Evolutionary conservation across 805 yeast genomes (phyloP), one percentile per base, ranked within the genome.

Genomic region (Nakazawaea pomicola): DNA sequence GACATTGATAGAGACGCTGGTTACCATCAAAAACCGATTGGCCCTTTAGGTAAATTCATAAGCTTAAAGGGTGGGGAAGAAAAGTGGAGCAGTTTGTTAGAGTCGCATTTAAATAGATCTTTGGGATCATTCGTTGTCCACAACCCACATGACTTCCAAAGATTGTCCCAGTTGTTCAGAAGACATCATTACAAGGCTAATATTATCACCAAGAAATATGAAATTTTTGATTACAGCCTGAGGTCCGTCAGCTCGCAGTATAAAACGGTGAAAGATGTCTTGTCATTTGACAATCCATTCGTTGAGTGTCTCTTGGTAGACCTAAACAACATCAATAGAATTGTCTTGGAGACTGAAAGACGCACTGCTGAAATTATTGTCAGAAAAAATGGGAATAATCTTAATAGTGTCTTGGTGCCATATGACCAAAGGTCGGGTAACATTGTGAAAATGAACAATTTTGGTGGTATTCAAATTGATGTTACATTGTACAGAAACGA

Each of bases 31-130:
- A 53, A 53, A 27, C 95, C 95, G 0, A 58, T 82, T 14, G 98
- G 98, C 0, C 99, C 99, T 0, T 47, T 91, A 2, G 96, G 96
- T 1, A 49, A 67, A 3, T 62, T 63, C 45, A 65, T 88, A 2
- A 65, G 73, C 4, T 64, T 91, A 11, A 83, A 77, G 51, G 56
- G 62, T 1, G 78, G 71, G 7, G 75, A 60, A 50, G 60, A 67
- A 16, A 56, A 64, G 21, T 90, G 88, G 88, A 61, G 70, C 4
- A 72, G 71, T 18, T 58, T 83, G 4, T 54, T 90, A 6, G 95
- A 86, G 50, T 54, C 67, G 1, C 15, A 8, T 6, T 55, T 88
- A 23, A 68, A 68, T 2, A 59, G 63, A 8, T 58, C 75, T 0
- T 57, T 85, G 7, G 76, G 70, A 29, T 67, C 87, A 0, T 88